Percentiles rank a stretch among this genome's conserved stretches.
Conservation (phyloP, 345 rosid genomes). For the Pelargonium nanum region DNA sequence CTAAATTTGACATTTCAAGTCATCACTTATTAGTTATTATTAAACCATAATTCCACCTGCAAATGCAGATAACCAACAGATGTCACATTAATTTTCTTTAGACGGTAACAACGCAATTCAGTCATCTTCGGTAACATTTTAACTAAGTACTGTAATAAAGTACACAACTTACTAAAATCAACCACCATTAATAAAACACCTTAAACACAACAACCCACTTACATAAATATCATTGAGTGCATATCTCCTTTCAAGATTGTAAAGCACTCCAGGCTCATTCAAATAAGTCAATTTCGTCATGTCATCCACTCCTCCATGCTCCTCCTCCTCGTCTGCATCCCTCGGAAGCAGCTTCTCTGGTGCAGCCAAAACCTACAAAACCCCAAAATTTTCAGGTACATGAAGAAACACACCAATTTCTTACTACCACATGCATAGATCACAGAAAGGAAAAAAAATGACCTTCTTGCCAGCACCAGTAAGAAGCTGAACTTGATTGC, state of each 20-base stretch:
- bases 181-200: not conserved
- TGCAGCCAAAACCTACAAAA: constrained; percentile 34
- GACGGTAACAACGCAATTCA: not conserved
- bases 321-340: constrained; percentile 64
- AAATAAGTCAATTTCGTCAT: constrained; percentile 91
- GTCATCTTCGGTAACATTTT: not conserved
- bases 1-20: too few species aligned
- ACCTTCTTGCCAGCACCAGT: constrained; percentile 62
- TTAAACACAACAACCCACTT: constrained; percentile 20
- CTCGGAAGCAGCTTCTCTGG: constrained; percentile 54
- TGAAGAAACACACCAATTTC: not conserved
- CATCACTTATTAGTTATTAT: too few species aligned
- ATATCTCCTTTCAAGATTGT: constrained; percentile 76
- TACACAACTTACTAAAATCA: not conserved
- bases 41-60: too few species aligned
- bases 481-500: constrained; percentile 44
- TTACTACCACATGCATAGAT: not conserved
- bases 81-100: not conserved
- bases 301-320: constrained; percentile 93
- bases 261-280: constrained; percentile 96
- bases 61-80: too few species aligned
- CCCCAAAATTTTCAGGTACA: not conserved
- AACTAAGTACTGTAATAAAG: not conserved
- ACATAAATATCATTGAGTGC: constrained; percentile 93
- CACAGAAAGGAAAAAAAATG: not conserved